Conservation (phyloP, 306 rosid species). For the Vicia faba region DNA sequence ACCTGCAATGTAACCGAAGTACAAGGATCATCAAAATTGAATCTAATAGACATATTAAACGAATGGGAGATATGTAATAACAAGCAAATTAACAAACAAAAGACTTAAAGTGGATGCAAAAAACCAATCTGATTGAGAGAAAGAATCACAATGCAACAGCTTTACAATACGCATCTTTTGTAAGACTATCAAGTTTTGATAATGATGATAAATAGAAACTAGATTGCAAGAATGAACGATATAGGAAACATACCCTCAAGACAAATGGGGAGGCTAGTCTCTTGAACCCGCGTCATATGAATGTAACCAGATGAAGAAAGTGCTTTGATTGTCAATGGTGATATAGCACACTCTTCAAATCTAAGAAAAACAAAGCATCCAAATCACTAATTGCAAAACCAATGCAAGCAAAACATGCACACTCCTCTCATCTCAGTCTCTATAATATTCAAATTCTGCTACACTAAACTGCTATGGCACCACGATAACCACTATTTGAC, state of each 20-base stretch:
- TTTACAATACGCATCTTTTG: not conserved
- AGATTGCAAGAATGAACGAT: constrained; percentile 21
- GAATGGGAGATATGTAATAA: constrained; percentile 1
- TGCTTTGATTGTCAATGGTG: constrained; percentile 75
- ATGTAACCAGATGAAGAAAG: constrained; percentile 75
- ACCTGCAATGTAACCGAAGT: constrained; percentile 54
- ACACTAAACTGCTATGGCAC: no score
- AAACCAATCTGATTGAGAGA: not conserved
- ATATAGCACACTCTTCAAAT: constrained; percentile 83
- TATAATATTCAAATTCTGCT: not conserved
- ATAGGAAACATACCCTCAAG: constrained; percentile 68
- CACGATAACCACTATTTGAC: no score
- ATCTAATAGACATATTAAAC: constrained; percentile 16
- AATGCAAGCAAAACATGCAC: constrained; percentile 23
- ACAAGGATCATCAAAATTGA: constrained; percentile 22
- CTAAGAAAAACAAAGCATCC: constrained; percentile 45
- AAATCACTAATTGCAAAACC: constrained; percentile 25
- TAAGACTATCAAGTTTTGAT: constrained; percentile 20
- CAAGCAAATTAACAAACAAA: constrained; percentile 4
- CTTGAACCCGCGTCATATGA: constrained; percentile 82
- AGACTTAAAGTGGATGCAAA: constrained; percentile 20
- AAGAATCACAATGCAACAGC: not conserved
- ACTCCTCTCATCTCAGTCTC: constrained; percentile 12
- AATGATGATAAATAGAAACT: constrained; percentile 3
- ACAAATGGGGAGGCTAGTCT: constrained; percentile 66